Percentiles rank a stretch among this genome's conserved stretches.
Evolutionary conservation across 2,329 filamentous ascomycete species (phyloP).

Genomic region (Zymoseptoria ardabiliae): DNA sequence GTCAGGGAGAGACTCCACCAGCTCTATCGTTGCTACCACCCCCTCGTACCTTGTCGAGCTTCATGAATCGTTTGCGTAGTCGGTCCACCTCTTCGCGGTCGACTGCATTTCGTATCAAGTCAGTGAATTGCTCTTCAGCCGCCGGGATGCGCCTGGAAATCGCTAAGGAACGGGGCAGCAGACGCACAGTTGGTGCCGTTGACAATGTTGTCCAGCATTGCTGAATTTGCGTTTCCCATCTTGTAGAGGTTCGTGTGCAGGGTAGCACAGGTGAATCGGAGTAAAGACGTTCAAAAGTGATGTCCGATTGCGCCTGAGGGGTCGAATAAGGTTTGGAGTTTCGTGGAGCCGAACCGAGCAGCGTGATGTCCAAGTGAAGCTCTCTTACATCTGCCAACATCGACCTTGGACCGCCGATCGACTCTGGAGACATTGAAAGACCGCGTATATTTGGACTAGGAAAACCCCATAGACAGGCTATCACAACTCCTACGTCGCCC

Average conservation of each 20-base stretch:
- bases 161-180: not conserved
- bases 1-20: slow-evolving; percentile 3
- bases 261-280: not conserved
- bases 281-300: not conserved
- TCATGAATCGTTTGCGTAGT: slow-evolving; percentile 96
- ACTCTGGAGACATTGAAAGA: not conserved
- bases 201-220: slow-evolving; percentile 90
- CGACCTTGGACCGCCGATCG: too few relatives aligned
- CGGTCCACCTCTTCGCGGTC: slow-evolving; percentile 95
- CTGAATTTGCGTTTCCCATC: slow-evolving; percentile 51
- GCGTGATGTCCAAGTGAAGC: not conserved
- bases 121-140: not conserved
- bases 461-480: not conserved
- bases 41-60: slow-evolving; percentile 78
- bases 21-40: not conserved
- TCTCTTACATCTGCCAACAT: not conserved
- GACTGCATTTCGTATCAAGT: slow-evolving; percentile 49
- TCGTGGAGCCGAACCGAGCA: not conserved
- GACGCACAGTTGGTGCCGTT: slow-evolving; percentile 87
- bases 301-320: not conserved
- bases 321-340: not conserved
- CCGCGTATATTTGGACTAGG: not conserved
- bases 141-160: not conserved
- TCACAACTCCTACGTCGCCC: not conserved
- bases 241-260: slow-evolving; percentile 18